Percentiles rank a stretch among this genome's conserved stretches.
Evolutionary conservation across 139 green algal genomes (phyloP).

Genomic region (Chlorella sp.): DNA sequence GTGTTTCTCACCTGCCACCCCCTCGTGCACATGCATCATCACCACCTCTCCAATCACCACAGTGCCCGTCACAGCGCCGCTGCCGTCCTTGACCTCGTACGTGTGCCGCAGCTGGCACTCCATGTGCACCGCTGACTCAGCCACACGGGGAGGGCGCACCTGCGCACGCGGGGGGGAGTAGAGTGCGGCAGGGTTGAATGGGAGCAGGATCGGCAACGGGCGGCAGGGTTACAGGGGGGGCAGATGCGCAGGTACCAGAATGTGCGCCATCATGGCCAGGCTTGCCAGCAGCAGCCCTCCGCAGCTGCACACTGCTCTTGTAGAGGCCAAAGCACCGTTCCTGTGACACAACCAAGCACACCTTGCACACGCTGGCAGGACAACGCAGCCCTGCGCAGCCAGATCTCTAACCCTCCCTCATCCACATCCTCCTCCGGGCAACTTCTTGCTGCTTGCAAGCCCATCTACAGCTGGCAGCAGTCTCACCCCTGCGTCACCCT

Average conservation of each 20-base stretch:
- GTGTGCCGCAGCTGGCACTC: slow-evolving; percentile 84
- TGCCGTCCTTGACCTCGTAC: slow-evolving; percentile 69
- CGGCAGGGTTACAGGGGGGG: background rate
- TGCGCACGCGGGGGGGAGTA: slow-evolving; percentile 11
- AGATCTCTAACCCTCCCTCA: background rate
- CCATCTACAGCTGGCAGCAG: no score
- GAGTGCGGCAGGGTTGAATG: background rate
- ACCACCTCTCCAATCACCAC: slow-evolving; percentile 91
- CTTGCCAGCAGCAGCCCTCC: background rate
- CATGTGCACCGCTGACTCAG: slow-evolving; percentile 88
- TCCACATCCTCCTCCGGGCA: no score
- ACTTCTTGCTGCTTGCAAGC: no score
- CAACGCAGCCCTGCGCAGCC: background rate
- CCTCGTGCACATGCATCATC: slow-evolving; percentile 80
- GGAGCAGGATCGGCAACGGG: background rate
- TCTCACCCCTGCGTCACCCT: no score
- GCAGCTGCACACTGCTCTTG: background rate
- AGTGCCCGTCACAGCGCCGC: slow-evolving; percentile 58
- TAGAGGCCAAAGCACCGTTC: background rate
- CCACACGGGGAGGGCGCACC: slow-evolving; percentile 83
- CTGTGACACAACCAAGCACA: background rate
- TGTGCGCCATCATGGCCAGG: background rate
- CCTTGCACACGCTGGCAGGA: background rate
- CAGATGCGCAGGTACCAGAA: background rate
- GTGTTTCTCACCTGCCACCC: slow-evolving; percentile 52